These are phyloP conservation scores for Ustilago sp. DNA, from an alignment of 1,284 basidiomycete genomes.

Conservation along the genomic window DNA sequence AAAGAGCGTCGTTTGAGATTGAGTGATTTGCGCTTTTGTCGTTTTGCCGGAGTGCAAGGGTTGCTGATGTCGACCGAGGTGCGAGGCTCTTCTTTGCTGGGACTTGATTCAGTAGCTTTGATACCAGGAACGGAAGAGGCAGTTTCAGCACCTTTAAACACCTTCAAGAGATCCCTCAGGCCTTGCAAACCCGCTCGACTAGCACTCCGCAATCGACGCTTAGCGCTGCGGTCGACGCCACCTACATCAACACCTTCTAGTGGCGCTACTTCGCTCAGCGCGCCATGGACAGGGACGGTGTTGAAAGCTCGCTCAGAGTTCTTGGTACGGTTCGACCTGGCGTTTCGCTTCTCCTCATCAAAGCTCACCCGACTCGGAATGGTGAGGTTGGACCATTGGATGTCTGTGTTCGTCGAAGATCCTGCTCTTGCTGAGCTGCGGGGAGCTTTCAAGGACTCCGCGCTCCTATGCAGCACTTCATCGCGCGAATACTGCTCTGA, in stretches of 20 bases:
- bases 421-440: background rate
- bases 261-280: slow-evolving; percentile 7
- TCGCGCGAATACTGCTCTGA: slow-evolving; percentile 30
- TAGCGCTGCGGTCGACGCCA: slow-evolving; percentile 46
- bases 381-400: slow-evolving; percentile 3
- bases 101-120: background rate
- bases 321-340: slow-evolving; percentile 1
- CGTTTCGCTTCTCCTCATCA: slow-evolving; percentile 13
- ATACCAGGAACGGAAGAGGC: background rate
- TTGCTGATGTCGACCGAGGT: slow-evolving; percentile 18
- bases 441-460: background rate
- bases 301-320: slow-evolving; percentile 18
- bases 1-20: slow-evolving; percentile 45
- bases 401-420: background rate
- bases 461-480: slow-evolving; percentile 5
- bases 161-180: slow-evolving; percentile 48
- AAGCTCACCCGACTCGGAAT: slow-evolving; percentile 11
- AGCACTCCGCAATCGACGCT: slow-evolving; percentile 52
- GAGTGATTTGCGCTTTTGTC: slow-evolving; percentile 40
- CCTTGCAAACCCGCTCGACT: slow-evolving; percentile 56
- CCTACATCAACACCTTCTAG: slow-evolving; percentile 21
- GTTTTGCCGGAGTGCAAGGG: slow-evolving; percentile 9
- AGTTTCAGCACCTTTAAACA: slow-evolving; percentile 30
- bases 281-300: slow-evolving; percentile 20
- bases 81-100: slow-evolving; percentile 2